Evolutionary conservation across 805 yeast genomes (phyloP).

Genomic region (Candida sithepensis): DNA sequence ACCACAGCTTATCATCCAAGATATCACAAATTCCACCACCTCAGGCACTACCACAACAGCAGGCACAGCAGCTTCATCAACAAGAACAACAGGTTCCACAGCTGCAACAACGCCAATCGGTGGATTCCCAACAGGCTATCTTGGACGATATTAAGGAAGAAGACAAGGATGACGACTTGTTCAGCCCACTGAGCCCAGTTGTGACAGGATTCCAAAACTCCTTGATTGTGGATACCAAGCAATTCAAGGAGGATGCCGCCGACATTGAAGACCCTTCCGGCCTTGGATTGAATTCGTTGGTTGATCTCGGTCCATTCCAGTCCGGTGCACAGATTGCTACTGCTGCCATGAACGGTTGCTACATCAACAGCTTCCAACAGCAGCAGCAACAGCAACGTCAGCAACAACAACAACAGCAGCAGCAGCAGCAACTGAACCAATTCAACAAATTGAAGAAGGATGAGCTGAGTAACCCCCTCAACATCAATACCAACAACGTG

Average conservation of each 20-base stretch:
- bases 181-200: constrained; percentile 15
- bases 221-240: neutral
- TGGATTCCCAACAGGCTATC: neutral
- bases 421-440: neutral
- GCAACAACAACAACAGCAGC: neutral
- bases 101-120: neutral
- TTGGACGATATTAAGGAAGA: constrained; percentile 22
- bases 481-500: too few species aligned
- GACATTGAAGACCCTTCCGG: constrained; percentile 1
- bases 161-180: constrained; percentile 11
- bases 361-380: neutral
- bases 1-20: neutral
- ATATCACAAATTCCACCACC: neutral
- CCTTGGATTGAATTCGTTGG: constrained; percentile 6
- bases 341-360: constrained; percentile 27
- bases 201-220: neutral
- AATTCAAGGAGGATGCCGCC: neutral
- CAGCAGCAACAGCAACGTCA: neutral
- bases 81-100: neutral
- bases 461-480: too few species aligned
- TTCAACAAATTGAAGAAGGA: neutral
- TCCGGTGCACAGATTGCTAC: constrained; percentile 31
- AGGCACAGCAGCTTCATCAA: neutral
- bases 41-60: neutral
- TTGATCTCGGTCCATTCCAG: constrained; percentile 27